These are phyloP conservation scores for Castanea mollissima DNA, from an alignment of 306 rosid genomes.

Conservation along the genomic window DNA sequence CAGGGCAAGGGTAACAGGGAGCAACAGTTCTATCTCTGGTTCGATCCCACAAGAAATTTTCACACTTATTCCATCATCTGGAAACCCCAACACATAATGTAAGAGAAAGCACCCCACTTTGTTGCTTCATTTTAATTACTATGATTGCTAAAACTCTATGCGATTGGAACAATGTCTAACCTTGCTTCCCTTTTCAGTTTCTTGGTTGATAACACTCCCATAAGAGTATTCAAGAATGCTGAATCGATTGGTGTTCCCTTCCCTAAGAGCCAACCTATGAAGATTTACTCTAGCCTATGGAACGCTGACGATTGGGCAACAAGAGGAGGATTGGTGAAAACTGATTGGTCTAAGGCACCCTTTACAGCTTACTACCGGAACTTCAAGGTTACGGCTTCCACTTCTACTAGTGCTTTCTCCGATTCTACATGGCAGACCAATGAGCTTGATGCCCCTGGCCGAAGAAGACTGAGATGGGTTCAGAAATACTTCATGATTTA, in stretches of 20 bases:
- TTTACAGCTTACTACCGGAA: constrained; percentile 80
- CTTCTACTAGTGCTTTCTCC: constrained; percentile 32
- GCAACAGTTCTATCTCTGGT: constrained; percentile 85
- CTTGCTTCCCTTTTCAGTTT: constrained; percentile 39
- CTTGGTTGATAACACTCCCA: constrained; percentile 68
- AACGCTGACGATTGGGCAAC: constrained; percentile 86
- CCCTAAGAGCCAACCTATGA: constrained; percentile 77
- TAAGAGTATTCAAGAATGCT: constrained; percentile 74
- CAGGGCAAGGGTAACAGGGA: constrained; percentile 82
- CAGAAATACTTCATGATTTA: constrained; percentile 86
- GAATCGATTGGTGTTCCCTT: constrained; percentile 66
- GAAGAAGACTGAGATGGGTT: constrained; percentile 85
- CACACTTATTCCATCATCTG: constrained; percentile 88
- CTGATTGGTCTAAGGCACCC: constrained; percentile 84
- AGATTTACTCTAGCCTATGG: constrained; percentile 76
- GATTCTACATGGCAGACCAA: constrained; percentile 41
- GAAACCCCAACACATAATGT: constrained; percentile 82
- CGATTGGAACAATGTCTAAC: background rate
- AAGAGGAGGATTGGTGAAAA: constrained; percentile 79
- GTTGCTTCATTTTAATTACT: background rate
- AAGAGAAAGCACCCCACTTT: constrained; percentile 3
- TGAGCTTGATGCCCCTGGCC: constrained; percentile 63
- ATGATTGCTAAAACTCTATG: background rate
- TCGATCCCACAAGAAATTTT: constrained; percentile 81
- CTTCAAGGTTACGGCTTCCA: constrained; percentile 47